Conservation (phyloP, 495 filamentous ascomycete species). For the Tuber umbilicatum region DNA sequence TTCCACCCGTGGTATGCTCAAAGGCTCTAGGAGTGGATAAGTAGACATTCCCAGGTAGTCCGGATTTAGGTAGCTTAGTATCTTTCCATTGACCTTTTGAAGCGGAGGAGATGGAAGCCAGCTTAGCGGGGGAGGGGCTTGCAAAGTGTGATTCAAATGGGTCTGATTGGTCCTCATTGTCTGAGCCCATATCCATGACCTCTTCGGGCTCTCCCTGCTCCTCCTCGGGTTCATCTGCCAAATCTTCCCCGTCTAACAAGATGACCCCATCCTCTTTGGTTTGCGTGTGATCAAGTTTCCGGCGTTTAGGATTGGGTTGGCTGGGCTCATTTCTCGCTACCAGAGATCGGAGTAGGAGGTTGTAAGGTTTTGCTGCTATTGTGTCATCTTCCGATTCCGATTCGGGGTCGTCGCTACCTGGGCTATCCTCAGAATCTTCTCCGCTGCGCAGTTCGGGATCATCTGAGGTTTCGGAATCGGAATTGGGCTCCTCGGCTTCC, state of each 20-base stretch:
- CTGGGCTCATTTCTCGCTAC: conserved; percentile 19
- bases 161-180: conserved; percentile 55
- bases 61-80: conserved; percentile 45
- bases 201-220: conserved; percentile 41
- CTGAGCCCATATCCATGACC: conserved; percentile 41
- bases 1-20: conserved; percentile 12
- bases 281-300: conserved; percentile 31
- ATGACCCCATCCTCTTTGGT: conserved; percentile 26
- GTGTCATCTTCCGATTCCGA: conserved; percentile 36
- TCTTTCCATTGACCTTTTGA: conserved; percentile 55
- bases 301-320: conserved; percentile 44
- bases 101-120: conserved; percentile 52
- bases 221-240: conserved; percentile 41
- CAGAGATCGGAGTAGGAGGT: conserved; percentile 45
- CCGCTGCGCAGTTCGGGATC: conserved; percentile 2
- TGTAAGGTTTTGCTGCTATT: conserved; percentile 42
- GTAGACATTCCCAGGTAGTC: conserved; percentile 45
- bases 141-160: conserved; percentile 77
- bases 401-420: conserved; percentile 27
- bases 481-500: conserved; percentile 20
- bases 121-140: conserved; percentile 52
- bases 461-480: conserved; percentile 13
- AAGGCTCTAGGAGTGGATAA: conserved; percentile 19
- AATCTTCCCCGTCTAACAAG: conserved; percentile 22
- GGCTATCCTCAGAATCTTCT: conserved; percentile 13